Evolutionary conservation across 768 basidiomycete genomes (phyloP).

Genomic region (Mycena galericulata): DNA sequence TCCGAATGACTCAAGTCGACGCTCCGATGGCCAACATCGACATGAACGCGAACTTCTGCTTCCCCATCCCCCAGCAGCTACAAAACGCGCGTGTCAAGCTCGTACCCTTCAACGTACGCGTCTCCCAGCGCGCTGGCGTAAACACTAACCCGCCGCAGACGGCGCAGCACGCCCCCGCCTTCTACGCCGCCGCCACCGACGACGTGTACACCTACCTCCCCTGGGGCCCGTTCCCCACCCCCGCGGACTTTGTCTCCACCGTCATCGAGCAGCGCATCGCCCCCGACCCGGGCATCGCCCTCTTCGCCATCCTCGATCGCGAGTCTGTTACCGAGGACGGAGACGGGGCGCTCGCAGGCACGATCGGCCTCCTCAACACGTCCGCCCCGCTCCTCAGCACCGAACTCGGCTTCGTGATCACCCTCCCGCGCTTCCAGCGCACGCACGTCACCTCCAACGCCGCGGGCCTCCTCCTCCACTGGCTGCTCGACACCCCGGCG

Average conservation of each 20-base stretch:
- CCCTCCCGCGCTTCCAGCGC: conserved; percentile 62
- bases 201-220: conserved; percentile 62
- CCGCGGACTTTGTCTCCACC: conserved; percentile 49
- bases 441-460: no score
- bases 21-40: no score
- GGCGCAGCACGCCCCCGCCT: conserved; percentile 54
- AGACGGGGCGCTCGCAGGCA: conserved; percentile 58
- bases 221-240: conserved; percentile 59
- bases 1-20: no score
- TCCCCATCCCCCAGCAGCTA: conserved; percentile 56
- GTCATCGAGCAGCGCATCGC: conserved; percentile 52
- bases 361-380: conserved; percentile 63
- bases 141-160: conserved; percentile 48
- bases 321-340: no score
- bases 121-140: neutral
- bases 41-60: conserved; percentile 63
- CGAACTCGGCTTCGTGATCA: conserved; percentile 68
- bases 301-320: conserved; percentile 70
- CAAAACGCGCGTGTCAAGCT: conserved; percentile 63
- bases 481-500: conserved; percentile 55
- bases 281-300: conserved; percentile 47
- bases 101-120: conserved; percentile 59
- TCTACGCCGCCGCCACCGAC: conserved; percentile 53
- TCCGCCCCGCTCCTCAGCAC: conserved; percentile 54
- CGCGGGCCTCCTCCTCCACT: conserved; percentile 55